A percentile compares a stretch with the other conserved stretches of the same genome.
These are phyloP conservation scores for Pseudonitzschia multistriata DNA, from an alignment of 108 stramenopile species.

Conservation along the genomic window DNA sequence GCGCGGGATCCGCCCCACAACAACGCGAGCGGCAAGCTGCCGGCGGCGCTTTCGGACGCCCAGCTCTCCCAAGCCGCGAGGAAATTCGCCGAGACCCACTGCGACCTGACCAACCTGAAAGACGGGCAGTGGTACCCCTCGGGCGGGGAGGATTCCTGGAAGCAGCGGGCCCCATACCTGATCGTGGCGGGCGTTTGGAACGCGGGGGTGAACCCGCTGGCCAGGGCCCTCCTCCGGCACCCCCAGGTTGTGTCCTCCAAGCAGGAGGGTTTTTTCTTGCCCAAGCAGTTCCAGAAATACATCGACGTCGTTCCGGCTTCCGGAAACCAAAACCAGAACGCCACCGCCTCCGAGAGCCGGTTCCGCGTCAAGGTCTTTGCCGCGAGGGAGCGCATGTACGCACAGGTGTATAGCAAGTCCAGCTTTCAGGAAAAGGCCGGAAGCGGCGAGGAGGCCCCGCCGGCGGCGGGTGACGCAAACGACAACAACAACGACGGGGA, in stretches of 20 bases:
- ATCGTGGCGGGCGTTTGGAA: constrained; percentile 33
- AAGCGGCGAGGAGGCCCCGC: not conserved
- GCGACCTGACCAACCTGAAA: constrained; percentile 19
- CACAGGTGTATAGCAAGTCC: constrained; percentile 22
- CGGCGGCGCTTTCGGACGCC: not conserved
- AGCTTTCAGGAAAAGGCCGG: not conserved
- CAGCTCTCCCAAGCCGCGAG: not conserved
- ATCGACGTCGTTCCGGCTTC: not conserved
- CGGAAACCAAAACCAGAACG: not conserved
- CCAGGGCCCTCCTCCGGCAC: constrained; percentile 17
- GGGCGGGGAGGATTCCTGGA: constrained; percentile 18
- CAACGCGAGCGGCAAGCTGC: not conserved
- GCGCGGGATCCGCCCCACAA: not conserved
- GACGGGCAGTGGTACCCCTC: constrained; percentile 27
- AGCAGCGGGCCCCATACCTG: constrained; percentile 29
- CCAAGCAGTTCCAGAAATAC: constrained; percentile 19
- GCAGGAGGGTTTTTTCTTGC: constrained; percentile 23
- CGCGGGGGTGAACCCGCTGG: constrained; percentile 16
- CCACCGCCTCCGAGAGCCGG: not conserved
- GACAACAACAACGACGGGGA: constrained; percentile 11
- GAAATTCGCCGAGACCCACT: constrained; percentile 21
- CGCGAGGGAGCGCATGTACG: constrained; percentile 34
- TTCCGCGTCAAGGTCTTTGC: constrained; percentile 25
- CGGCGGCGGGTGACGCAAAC: not conserved
- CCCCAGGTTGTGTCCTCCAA: constrained; percentile 22